Percentiles rank a stretch among this genome's conserved stretches.
Evolutionary conservation across 192 early-diverging fungal species (phyloP).

Genomic region (Coemansia furcata): DNA sequence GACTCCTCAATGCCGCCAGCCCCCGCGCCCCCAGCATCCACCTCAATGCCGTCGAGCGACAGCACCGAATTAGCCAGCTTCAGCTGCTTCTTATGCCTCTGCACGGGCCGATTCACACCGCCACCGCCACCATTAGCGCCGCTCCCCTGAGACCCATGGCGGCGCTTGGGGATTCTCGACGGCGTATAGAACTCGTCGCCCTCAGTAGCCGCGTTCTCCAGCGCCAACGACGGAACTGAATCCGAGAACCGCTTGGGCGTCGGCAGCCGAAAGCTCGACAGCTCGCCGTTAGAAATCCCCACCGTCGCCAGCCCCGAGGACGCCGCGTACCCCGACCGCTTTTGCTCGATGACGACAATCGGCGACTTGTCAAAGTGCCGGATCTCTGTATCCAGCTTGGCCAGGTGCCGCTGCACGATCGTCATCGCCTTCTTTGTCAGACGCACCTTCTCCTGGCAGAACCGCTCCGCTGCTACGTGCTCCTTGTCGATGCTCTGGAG

Average conservation of each 20-base stretch:
- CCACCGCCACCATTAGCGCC: background rate
- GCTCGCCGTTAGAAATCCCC: slow-evolving; percentile 40
- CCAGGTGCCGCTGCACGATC: slow-evolving; percentile 45
- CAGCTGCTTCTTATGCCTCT: slow-evolving; percentile 46
- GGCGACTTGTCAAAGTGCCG: slow-evolving; percentile 47
- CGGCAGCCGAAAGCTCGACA: slow-evolving; percentile 22
- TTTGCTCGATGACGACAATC: background rate
- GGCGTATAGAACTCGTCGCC: slow-evolving; percentile 40
- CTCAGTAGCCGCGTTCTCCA: slow-evolving; percentile 17
- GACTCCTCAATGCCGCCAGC: slow-evolving; percentile 49
- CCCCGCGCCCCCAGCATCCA: slow-evolving; percentile 9
- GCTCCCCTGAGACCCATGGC: slow-evolving; percentile 5
- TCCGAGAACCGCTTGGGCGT: slow-evolving; percentile 36
- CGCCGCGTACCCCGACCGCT: background rate
- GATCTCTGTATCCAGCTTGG: slow-evolving; percentile 44
- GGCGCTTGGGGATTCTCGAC: slow-evolving; percentile 35
- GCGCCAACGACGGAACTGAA: slow-evolving; percentile 13
- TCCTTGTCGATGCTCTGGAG: slow-evolving; percentile 20
- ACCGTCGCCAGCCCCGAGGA: slow-evolving; percentile 6
- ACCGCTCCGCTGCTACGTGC: slow-evolving; percentile 16
- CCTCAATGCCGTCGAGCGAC: slow-evolving; percentile 44
- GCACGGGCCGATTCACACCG: background rate
- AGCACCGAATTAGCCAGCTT: slow-evolving; percentile 37
- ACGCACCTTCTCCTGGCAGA: slow-evolving; percentile 40
- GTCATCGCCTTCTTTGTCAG: slow-evolving; percentile 44